These are phyloP conservation scores for Yamadazyma insecticola DNA, from an alignment of 805 yeast genomes.

Conservation along the genomic window DNA sequence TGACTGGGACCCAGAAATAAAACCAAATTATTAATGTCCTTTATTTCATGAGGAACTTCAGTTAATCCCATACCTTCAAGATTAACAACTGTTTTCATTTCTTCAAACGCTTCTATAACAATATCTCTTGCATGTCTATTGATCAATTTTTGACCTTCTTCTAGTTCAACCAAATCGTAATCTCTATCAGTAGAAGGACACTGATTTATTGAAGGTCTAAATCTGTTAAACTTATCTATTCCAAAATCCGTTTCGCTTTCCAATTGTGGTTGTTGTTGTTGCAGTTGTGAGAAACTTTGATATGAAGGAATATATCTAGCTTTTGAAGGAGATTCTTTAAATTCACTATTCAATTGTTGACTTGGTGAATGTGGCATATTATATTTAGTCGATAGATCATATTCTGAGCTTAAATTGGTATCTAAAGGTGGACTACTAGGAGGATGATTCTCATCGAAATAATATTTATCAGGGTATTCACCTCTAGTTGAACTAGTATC, in stretches of 20 bases:
- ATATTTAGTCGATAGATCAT: slow-evolving; percentile 14
- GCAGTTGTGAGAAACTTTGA: neutral
- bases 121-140: slow-evolving; percentile 33
- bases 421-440: slow-evolving; percentile 40
- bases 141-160: slow-evolving; percentile 16
- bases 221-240: slow-evolving; percentile 44
- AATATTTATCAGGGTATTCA: neutral
- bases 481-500: slow-evolving; percentile 8
- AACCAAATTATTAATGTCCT: slow-evolving; percentile 54
- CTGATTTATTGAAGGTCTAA: slow-evolving; percentile 22
- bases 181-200: slow-evolving; percentile 33
- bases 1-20: slow-evolving; percentile 21
- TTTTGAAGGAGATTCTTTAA: slow-evolving; percentile 3
- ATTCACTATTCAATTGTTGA: slow-evolving; percentile 9
- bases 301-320: neutral
- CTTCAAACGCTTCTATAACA: slow-evolving; percentile 45
- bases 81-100: slow-evolving; percentile 38
- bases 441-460: slow-evolving; percentile 12
- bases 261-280: slow-evolving; percentile 4
- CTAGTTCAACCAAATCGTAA: slow-evolving; percentile 12
- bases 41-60: slow-evolving; percentile 53
- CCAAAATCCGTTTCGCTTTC: slow-evolving; percentile 43
- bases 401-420: slow-evolving; percentile 25
- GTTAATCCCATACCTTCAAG: slow-evolving; percentile 45
- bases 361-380: slow-evolving; percentile 12